Percentiles rank a stretch among this genome's conserved stretches.
Evolutionary conservation across 2,329 filamentous ascomycete species (phyloP).

Genomic region (Ascochyta rabiei): DNA sequence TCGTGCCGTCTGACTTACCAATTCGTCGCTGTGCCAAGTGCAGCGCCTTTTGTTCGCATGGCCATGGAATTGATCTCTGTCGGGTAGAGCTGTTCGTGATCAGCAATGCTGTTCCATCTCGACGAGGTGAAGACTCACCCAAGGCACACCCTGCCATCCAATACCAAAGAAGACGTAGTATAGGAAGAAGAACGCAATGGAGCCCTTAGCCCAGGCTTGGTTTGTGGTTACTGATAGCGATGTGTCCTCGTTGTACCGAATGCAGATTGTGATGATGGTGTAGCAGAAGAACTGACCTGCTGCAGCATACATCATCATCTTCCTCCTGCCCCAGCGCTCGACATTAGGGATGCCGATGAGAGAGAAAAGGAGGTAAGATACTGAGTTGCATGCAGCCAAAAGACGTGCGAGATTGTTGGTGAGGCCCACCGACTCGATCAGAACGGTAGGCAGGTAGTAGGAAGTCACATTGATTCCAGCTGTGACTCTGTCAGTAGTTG

Average conservation of each 20-base stretch:
- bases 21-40: slow-evolving; percentile 58
- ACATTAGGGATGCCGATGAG: slow-evolving; percentile 56
- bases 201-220: slow-evolving; percentile 47
- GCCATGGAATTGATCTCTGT: slow-evolving; percentile 58
- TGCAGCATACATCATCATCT: slow-evolving; percentile 64
- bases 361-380: slow-evolving; percentile 57
- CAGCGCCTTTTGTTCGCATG: slow-evolving; percentile 58
- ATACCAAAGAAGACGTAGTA: slow-evolving; percentile 62
- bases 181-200: slow-evolving; percentile 59
- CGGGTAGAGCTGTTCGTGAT: slow-evolving; percentile 45
- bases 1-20: slow-evolving; percentile 39
- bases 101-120: background rate
- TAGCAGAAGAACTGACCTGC: slow-evolving; percentile 61
- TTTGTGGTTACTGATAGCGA: slow-evolving; percentile 19
- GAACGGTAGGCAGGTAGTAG: slow-evolving; percentile 64
- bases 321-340: slow-evolving; percentile 61
- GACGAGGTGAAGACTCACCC: slow-evolving; percentile 20
- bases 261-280: slow-evolving; percentile 58
- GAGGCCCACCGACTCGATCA: slow-evolving; percentile 63
- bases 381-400: slow-evolving; percentile 61
- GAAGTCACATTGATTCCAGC: slow-evolving; percentile 49
- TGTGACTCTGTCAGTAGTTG: slow-evolving; percentile 6
- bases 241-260: slow-evolving; percentile 50
- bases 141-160: slow-evolving; percentile 56
- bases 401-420: slow-evolving; percentile 59